These are phyloP conservation scores for Myriangium duriaei DNA, from an alignment of 2,329 filamentous ascomycete genomes.

Conservation along the genomic window DNA sequence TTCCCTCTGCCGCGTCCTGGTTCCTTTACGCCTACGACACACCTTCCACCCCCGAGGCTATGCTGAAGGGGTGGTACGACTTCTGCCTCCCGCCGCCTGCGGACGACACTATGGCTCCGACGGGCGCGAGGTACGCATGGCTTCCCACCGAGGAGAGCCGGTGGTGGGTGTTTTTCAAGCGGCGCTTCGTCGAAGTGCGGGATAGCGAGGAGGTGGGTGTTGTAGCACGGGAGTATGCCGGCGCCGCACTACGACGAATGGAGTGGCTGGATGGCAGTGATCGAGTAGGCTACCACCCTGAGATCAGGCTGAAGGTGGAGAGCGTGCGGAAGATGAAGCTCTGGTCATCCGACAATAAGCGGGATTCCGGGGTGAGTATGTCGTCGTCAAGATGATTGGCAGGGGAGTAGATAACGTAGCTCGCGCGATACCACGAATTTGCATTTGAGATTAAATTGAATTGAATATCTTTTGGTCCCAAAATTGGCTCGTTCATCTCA, in stretches of 20 bases:
- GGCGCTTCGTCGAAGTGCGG: constrained; percentile 3
- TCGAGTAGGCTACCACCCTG: background rate
- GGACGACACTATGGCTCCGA: background rate
- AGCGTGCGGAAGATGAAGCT: background rate
- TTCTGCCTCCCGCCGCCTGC: constrained; percentile 4
- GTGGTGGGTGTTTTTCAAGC: constrained; percentile 9
- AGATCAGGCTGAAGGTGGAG: background rate
- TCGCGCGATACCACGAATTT: no score
- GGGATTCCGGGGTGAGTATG: no score
- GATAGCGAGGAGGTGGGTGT: constrained; percentile 6
- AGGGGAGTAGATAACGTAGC: no score
- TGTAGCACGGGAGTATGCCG: constrained; percentile 8
- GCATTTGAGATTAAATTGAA: no score
- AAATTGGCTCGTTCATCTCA: no score
- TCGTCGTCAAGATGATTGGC: no score
- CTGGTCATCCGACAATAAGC: no score
- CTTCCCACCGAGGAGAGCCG: background rate
- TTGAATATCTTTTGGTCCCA: no score
- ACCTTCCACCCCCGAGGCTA: constrained; percentile 2
- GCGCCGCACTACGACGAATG: constrained; percentile 7
- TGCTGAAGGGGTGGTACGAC: constrained; percentile 8
- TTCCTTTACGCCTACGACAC: constrained; percentile 4
- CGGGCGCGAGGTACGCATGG: constrained; percentile 5
- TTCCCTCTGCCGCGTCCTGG: constrained; percentile 3
- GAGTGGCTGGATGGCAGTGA: constrained; percentile 5